Evolutionary conservation across 179 eudicot species (phyloP).

Genomic region (Beta macrorhiza): DNA sequence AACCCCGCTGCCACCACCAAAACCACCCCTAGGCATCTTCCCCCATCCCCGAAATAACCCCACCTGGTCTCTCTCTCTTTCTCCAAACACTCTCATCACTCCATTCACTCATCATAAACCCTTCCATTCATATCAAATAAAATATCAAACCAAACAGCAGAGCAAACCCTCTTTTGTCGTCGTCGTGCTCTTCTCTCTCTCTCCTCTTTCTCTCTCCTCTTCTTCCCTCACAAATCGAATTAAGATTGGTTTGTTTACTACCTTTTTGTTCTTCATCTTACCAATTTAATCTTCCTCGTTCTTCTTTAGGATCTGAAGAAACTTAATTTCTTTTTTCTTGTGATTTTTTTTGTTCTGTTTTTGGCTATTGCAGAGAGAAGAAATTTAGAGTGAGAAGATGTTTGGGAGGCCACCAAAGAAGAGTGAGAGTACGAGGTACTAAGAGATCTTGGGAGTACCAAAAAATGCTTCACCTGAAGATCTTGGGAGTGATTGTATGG

Average conservation of each 20-base stretch:
- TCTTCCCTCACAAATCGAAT: neutral
- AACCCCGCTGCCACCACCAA: no score
- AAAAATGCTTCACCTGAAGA: conserved; percentile 41
- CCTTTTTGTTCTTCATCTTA: neutral
- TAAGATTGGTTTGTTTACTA: no score
- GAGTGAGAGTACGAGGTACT: conserved; percentile 44
- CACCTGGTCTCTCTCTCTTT: no score
- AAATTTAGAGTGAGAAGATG: conserved; percentile 23
- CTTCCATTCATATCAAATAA: no score
- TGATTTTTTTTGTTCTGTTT: neutral
- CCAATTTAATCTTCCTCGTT: neutral
- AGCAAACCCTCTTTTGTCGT: conserved; percentile 12
- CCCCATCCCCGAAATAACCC: no score
- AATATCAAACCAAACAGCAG: neutral
- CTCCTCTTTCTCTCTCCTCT: neutral
- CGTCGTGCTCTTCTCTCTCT: neutral
- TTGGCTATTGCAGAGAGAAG: neutral
- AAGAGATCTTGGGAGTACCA: conserved; percentile 40
- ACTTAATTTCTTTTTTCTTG: neutral
- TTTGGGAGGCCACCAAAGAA: conserved; percentile 49
- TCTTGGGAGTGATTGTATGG: conserved; percentile 9
- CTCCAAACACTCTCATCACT: no score
- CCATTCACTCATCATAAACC: no score
- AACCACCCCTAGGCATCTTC: no score
- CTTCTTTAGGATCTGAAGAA: conserved; percentile 2